Evolutionary conservation across 2,329 filamentous ascomycete species (phyloP), one percentile per base, ranked within the genome.

Genomic region (Albifimbria verrucaria): DNA sequence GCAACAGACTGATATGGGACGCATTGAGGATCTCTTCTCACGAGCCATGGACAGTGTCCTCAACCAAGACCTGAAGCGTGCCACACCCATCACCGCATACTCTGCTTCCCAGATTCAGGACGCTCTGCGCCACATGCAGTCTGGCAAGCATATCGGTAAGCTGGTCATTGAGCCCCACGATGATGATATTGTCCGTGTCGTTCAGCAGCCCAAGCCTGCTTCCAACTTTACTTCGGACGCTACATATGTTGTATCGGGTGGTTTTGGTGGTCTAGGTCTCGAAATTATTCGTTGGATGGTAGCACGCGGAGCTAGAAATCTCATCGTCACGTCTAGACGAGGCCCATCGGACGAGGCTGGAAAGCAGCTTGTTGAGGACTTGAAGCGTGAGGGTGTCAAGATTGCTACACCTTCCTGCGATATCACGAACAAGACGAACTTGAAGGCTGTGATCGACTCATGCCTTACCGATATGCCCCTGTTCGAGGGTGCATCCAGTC

Each of bases 121-220:
- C 2, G 68, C 66, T 4, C 70, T 75, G 55, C 58, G 66, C 2
- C 61, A 64, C 20, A 63, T 75, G 64, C 70, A 73, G 48, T 62
- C 57, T 18, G 70, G 72, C 1, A 58, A 62, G 5, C 70, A 72
- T 46, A 65, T 68, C 2, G 73, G 71, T 0, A 75, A 75, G 47
- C 65, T 72, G n/a, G 63, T 74, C 4, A 44, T 70, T 3, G 52
- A 55, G 7, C 57, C 58, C 23, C 18, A 51, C 17, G 25, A 50
- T 11, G 56, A 55, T 5, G 52, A 57, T 44, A 47, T 57, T 25
- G 56, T 62, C 7, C 53, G 63, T 49, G 65, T 66, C 17, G 59
- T 60, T 50, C 49, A n/a, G 48, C 20, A 28, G 52, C 9, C 45
- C 24, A 11, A 56, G 53, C 46, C 54, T 20, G 48, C 45, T 25